Conservation (phyloP, 192 early-diverging fungal genomes). For the Bifiguratus adelaidae region DNA sequence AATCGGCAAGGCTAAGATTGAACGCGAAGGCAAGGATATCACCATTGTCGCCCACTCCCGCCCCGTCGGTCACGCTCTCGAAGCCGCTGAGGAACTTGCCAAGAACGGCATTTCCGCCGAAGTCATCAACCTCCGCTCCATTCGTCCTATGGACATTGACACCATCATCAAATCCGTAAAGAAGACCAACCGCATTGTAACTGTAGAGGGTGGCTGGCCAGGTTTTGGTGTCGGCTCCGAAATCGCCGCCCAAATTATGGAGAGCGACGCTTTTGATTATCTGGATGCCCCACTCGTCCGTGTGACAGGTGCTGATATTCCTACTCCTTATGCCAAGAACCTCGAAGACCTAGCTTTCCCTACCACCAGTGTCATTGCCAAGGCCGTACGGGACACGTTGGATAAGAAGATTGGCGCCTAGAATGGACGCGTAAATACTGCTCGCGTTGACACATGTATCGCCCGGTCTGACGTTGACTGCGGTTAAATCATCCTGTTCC, state of each 20-base stretch:
- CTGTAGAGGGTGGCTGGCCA: slow-evolving; percentile 95
- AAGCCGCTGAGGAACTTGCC: slow-evolving; percentile 81
- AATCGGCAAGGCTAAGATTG: slow-evolving; percentile 96
- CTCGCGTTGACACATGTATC: too few species aligned
- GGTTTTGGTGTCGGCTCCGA: slow-evolving; percentile 90
- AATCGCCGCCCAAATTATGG: slow-evolving; percentile 94
- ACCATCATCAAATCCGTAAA: slow-evolving; percentile 89
- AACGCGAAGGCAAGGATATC: slow-evolving; percentile 70
- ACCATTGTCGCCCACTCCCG: slow-evolving; percentile 94
- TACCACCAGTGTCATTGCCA: slow-evolving; percentile 69
- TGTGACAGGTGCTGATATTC: slow-evolving; percentile 94
- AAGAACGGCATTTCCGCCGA: slow-evolving; percentile 66
- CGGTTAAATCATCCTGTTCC: too few species aligned
- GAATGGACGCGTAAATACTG: background rate
- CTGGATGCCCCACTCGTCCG: slow-evolving; percentile 91
- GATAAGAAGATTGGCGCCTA: slow-evolving; percentile 21
- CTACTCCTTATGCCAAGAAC: slow-evolving; percentile 95
- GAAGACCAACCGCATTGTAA: slow-evolving; percentile 96
- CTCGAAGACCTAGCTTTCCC: slow-evolving; percentile 87
- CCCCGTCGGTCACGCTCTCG: slow-evolving; percentile 72
- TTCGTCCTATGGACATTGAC: slow-evolving; percentile 88
- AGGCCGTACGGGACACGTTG: slow-evolving; percentile 62
- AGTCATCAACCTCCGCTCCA: slow-evolving; percentile 97
- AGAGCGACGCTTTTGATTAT: slow-evolving; percentile 90
- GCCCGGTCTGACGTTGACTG: too few species aligned